Percentiles rank a stretch among this genome's conserved stretches.
These are phyloP conservation scores for Metschnikowia kofuensis DNA, from an alignment of 805 yeast genomes.

Conservation along the genomic window DNA sequence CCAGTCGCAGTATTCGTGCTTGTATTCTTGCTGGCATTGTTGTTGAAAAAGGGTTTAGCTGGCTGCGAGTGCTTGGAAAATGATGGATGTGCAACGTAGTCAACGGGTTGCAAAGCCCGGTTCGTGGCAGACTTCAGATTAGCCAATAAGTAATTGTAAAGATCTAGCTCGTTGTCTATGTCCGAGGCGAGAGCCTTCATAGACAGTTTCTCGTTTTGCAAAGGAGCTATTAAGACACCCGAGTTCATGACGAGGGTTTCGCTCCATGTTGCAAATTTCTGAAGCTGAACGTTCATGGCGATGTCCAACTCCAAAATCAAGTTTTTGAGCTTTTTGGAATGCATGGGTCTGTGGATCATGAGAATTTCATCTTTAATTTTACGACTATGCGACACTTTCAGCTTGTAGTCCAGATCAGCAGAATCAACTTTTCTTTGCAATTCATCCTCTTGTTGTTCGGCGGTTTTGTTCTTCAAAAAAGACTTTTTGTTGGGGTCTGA, in stretches of 20 bases:
- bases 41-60: constrained; percentile 32
- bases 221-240: constrained; percentile 80
- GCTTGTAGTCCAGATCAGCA: constrained; percentile 85
- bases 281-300: constrained; percentile 84
- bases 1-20: background rate
- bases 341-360: constrained; percentile 72
- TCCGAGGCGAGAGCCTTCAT: constrained; percentile 75
- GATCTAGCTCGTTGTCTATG: constrained; percentile 79
- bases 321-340: constrained; percentile 67
- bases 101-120: constrained; percentile 58
- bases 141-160: constrained; percentile 64
- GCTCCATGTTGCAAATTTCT: constrained; percentile 82
- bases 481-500: constrained; percentile 84
- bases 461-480: constrained; percentile 73
- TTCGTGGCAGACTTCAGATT: constrained; percentile 38
- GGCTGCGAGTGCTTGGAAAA: constrained; percentile 38
- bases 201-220: constrained; percentile 53
- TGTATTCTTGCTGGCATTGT: constrained; percentile 1
- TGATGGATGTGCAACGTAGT: constrained; percentile 68
- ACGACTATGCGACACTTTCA: constrained; percentile 69
- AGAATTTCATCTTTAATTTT: constrained; percentile 71
- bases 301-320: constrained; percentile 83
- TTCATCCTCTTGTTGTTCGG: constrained; percentile 90
- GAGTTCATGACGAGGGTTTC: constrained; percentile 81
- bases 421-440: constrained; percentile 71